phyloP scores from a whole-genome alignment of 2,329 filamentous ascomycete genomes.

The Fusarium sublunatum region DNA sequence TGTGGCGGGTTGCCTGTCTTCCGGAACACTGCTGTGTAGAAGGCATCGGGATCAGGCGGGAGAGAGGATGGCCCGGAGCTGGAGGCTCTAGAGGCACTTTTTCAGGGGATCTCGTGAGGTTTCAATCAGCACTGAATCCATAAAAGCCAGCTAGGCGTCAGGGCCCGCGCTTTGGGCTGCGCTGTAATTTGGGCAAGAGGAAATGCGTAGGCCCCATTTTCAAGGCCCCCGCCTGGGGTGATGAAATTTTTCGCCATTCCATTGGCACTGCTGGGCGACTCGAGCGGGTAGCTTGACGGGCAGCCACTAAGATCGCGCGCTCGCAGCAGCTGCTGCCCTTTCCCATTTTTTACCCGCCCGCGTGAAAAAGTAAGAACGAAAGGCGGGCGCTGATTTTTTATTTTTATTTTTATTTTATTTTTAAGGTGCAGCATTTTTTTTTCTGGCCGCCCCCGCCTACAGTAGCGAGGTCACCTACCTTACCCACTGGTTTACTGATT shows the following conservation, averaged over 20 bases:
- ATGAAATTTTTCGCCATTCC: slow-evolving; percentile 28
- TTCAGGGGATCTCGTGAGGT: background rate
- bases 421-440: slow-evolving; percentile 36
- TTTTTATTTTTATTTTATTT: slow-evolving; percentile 26
- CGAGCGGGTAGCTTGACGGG: slow-evolving; percentile 13
- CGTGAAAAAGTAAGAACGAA: slow-evolving; percentile 1
- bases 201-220: slow-evolving; percentile 31
- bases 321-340: slow-evolving; percentile 43
- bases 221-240: slow-evolving; percentile 31
- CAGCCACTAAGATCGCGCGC: slow-evolving; percentile 37
- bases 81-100: slow-evolving; percentile 3
- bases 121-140: background rate
- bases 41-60: background rate
- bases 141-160: background rate
- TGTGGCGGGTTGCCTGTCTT: slow-evolving; percentile 11
- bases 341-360: slow-evolving; percentile 14
- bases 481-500: slow-evolving; percentile 47
- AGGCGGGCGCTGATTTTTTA: slow-evolving; percentile 28
- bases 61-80: slow-evolving; percentile 4
- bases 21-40: background rate
- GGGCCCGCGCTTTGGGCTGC: slow-evolving; percentile 1
- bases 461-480: slow-evolving; percentile 27
- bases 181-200: slow-evolving; percentile 22
- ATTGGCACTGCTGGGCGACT: slow-evolving; percentile 27
- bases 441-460: slow-evolving; percentile 30